These are phyloP conservation scores for Boletus speciosus DNA, from an alignment of 768 basidiomycete species.

Conservation along the genomic window DNA sequence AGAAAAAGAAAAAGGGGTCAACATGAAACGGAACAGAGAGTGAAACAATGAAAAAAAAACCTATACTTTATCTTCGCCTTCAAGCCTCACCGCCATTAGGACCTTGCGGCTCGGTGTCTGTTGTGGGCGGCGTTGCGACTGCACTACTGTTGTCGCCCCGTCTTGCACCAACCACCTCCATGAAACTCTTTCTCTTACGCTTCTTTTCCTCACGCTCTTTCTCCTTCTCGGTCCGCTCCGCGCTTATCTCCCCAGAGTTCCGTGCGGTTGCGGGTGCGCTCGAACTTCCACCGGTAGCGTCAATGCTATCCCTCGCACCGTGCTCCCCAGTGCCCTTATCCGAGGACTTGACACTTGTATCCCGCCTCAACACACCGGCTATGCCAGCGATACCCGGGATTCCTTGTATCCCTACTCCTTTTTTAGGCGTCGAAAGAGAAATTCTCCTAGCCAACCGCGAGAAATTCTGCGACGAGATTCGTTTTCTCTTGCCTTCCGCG, in stretches of 20 bases:
- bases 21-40: background rate
- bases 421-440: slow-evolving; percentile 58
- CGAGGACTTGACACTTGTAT: slow-evolving; percentile 32
- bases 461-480: slow-evolving; percentile 84
- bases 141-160: slow-evolving; percentile 26
- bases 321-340: slow-evolving; percentile 39
- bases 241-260: slow-evolving; percentile 47
- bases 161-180: slow-evolving; percentile 36
- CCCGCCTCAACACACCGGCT: slow-evolving; percentile 29
- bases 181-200: slow-evolving; percentile 58
- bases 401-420: slow-evolving; percentile 47
- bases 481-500: slow-evolving; percentile 72
- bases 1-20: slow-evolving; percentile 4
- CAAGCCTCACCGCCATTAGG: slow-evolving; percentile 10
- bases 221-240: slow-evolving; percentile 45
- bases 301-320: slow-evolving; percentile 14
- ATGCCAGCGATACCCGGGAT: slow-evolving; percentile 31
- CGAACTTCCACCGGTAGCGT: slow-evolving; percentile 17
- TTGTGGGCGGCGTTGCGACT: slow-evolving; percentile 36
- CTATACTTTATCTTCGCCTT: slow-evolving; percentile 1
- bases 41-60: slow-evolving; percentile 1
- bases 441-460: slow-evolving; percentile 74
- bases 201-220: slow-evolving; percentile 57
- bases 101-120: slow-evolving; percentile 14
- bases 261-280: slow-evolving; percentile 41